phyloP scores from a whole-genome alignment of 2,329 filamentous ascomycete genomes.

The Elsinoe perseae region DNA sequence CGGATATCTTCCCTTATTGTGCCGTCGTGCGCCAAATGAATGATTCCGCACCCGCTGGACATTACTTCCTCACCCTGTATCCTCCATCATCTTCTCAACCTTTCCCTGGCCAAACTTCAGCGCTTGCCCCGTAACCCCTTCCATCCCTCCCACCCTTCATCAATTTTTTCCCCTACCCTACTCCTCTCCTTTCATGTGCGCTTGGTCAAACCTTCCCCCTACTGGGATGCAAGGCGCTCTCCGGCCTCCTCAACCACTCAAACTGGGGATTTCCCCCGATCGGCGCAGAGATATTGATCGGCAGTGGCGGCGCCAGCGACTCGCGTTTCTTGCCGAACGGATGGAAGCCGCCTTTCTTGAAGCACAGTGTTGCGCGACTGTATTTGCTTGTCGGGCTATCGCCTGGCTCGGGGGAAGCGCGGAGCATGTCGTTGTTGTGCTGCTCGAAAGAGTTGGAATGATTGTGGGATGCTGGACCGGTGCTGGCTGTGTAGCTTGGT shows the following conservation, averaged over 20 bases:
- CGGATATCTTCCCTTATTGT: background rate
- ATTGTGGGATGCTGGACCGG: slow-evolving; percentile 28
- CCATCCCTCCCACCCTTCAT: background rate
- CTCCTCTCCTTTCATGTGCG: background rate
- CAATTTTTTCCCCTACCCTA: too few species aligned
- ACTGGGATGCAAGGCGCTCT: slow-evolving; percentile 49
- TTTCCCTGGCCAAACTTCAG: too few species aligned
- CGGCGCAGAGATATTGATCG: slow-evolving; percentile 50
- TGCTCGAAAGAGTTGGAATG: slow-evolving; percentile 30
- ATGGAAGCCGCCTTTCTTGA: slow-evolving; percentile 28
- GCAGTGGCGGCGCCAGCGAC: slow-evolving; percentile 37
- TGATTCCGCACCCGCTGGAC: background rate
- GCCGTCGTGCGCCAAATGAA: background rate
- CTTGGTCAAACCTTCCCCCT: slow-evolving; percentile 25
- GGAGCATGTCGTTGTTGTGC: slow-evolving; percentile 25
- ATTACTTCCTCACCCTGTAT: background rate
- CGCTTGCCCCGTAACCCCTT: too few species aligned
- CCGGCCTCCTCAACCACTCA: slow-evolving; percentile 47
- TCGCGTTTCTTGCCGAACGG: slow-evolving; percentile 29
- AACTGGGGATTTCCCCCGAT: slow-evolving; percentile 47
- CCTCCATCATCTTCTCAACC: background rate
- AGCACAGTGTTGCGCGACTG: slow-evolving; percentile 31
- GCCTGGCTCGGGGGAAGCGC: slow-evolving; percentile 21
- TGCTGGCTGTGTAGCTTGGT: slow-evolving; percentile 39
- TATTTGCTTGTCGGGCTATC: slow-evolving; percentile 30